Percentiles rank a stretch among this genome's conserved stretches.
Evolutionary conservation across 306 rosid genomes (phyloP).

Genomic region (Lathyrus oleraceus): DNA sequence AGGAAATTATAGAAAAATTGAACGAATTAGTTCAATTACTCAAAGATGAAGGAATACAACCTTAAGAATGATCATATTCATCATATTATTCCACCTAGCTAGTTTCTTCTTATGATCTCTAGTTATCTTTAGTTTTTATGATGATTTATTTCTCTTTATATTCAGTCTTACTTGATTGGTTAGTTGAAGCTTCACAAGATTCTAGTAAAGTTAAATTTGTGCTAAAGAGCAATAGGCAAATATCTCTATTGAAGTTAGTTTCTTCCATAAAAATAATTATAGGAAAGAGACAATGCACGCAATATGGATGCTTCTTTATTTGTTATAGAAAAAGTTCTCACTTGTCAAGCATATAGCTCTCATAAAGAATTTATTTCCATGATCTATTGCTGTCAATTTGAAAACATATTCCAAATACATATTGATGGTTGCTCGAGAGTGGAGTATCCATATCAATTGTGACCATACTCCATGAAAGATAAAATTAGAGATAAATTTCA

Average conservation of each 20-base stretch:
- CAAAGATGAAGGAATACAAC: no score
- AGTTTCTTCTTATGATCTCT: neutral
- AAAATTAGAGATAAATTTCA: no score
- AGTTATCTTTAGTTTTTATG: neutral
- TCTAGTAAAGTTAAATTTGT: no score
- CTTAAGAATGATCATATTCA: no score
- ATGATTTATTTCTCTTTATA: neutral
- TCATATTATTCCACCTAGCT: neutral
- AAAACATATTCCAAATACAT: neutral
- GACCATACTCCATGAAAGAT: neutral
- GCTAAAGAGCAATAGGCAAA: no score
- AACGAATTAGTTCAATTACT: no score
- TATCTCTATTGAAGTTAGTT: no score
- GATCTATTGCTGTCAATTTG: neutral
- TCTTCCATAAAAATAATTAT: neutral
- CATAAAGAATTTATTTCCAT: neutral
- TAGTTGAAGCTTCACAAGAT: neutral
- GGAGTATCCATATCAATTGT: neutral
- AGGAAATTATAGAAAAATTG: no score
- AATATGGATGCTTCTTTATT: neutral
- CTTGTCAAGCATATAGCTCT: no score
- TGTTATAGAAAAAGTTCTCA: no score
- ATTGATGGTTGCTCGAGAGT: neutral
- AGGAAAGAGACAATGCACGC: neutral
- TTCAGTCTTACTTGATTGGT: neutral